Conservation (phyloP, 805 yeast genomes). For the Kazachstania martiniae region DNA sequence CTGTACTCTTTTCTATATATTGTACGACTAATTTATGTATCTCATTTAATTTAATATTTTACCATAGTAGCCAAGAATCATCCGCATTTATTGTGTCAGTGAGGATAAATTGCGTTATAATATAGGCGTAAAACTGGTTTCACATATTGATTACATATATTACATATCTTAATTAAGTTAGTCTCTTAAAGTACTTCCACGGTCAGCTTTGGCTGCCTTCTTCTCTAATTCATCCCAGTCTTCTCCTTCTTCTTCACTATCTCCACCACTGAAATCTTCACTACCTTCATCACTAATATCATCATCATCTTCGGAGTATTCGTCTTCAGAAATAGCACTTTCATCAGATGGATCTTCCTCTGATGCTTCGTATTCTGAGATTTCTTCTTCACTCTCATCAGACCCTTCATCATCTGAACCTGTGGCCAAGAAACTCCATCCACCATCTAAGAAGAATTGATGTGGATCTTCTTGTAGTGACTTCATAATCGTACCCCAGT, state of each 20-base stretch:
- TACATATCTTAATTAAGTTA: slow-evolving; percentile 2
- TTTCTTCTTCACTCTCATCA: slow-evolving; percentile 60
- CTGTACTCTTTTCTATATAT: no score
- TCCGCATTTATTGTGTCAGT: no score
- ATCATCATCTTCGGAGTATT: slow-evolving; percentile 28
- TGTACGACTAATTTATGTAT: no score
- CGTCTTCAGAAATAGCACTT: slow-evolving; percentile 30
- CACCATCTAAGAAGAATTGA: slow-evolving; percentile 88
- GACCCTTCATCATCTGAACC: slow-evolving; percentile 71
- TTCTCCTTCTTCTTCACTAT: slow-evolving; percentile 29
- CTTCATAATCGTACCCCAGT: slow-evolving; percentile 93
- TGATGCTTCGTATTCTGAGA: slow-evolving; percentile 35
- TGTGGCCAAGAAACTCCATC: slow-evolving; percentile 90
- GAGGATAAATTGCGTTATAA: no score
- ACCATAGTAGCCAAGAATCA: no score
- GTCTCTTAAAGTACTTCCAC: slow-evolving; percentile 21
- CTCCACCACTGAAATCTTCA: slow-evolving; percentile 21
- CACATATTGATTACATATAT: background rate
- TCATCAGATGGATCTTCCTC: slow-evolving; percentile 36
- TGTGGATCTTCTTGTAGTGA: slow-evolving; percentile 87
- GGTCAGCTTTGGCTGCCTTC: slow-evolving; percentile 32
- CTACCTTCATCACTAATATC: slow-evolving; percentile 27
- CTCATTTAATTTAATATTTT: no score
- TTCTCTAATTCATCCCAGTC: slow-evolving; percentile 32
- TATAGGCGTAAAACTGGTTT: background rate